These are phyloP conservation scores for Puya raimondii DNA, from an alignment of 176 grass and related monocot species.

Conservation along the genomic window DNA sequence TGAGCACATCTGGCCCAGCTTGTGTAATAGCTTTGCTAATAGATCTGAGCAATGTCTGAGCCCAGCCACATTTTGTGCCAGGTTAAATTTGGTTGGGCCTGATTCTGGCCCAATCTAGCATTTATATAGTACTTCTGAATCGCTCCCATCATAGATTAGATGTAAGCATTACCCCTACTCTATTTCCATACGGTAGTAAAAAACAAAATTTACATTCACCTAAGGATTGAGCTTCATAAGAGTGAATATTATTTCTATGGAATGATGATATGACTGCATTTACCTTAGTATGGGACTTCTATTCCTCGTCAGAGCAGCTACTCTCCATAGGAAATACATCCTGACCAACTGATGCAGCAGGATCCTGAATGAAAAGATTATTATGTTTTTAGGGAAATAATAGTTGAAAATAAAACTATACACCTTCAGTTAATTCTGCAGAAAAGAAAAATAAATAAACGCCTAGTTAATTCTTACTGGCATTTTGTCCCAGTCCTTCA, in stretches of 20 bases:
- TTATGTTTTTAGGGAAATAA: neutral
- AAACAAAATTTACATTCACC: too few relatives aligned
- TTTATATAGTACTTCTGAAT: too few relatives aligned
- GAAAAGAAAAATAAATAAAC: neutral
- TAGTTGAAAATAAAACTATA: neutral
- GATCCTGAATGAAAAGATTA: constrained; percentile 6
- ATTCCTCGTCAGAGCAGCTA: constrained; percentile 19
- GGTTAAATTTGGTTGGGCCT: too few relatives aligned
- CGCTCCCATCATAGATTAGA: too few relatives aligned
- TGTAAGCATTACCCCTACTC: too few relatives aligned
- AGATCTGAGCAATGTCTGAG: too few relatives aligned
- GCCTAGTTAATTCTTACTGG: neutral
- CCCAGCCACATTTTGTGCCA: too few relatives aligned
- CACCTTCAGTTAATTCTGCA: neutral
- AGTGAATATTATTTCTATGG: neutral
- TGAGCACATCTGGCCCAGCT: too few relatives aligned
- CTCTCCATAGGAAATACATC: constrained; percentile 4
- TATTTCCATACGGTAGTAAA: too few relatives aligned
- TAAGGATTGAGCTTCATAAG: too few relatives aligned
- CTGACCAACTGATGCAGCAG: constrained; percentile 2
- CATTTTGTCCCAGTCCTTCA: constrained; percentile 31
- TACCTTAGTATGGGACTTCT: neutral
- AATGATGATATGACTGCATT: neutral
- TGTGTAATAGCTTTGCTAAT: too few relatives aligned
- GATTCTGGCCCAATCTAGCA: too few relatives aligned